These are phyloP conservation scores for Blastocystis sp. DNA, from an alignment of 352 stramenopile species.

Conservation along the genomic window DNA sequence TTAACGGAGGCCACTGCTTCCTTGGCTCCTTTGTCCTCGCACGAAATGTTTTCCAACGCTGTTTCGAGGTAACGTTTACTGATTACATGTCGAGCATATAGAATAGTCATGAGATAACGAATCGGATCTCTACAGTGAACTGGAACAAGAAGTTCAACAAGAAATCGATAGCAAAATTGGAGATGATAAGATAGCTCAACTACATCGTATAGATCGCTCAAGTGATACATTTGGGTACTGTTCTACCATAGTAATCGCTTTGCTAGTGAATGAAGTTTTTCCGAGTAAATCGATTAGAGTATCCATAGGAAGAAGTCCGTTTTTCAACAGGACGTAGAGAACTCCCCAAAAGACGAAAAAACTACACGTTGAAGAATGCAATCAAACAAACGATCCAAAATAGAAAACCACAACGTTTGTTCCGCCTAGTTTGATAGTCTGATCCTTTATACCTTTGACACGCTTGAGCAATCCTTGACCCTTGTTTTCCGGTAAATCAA, in stretches of 20 bases:
- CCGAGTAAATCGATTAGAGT: slow-evolving; percentile 6
- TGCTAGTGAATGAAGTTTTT: background rate
- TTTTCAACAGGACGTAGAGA: background rate
- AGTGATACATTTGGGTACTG: background rate
- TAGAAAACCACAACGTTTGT: slow-evolving; percentile 1
- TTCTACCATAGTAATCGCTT: background rate
- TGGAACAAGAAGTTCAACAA: background rate
- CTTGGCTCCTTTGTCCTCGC: background rate
- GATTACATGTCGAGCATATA: background rate
- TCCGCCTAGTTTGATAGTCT: slow-evolving; percentile 26
- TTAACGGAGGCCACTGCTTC: slow-evolving; percentile 4
- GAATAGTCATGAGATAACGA: slow-evolving; percentile 26
- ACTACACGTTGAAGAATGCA: background rate
- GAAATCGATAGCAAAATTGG: background rate
- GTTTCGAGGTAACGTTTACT: background rate
- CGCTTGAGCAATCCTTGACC: background rate
- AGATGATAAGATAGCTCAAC: slow-evolving; percentile 44
- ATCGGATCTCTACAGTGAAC: slow-evolving; percentile 3
- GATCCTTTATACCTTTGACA: background rate
- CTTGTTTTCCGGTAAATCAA: slow-evolving; percentile 27
- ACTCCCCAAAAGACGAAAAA: slow-evolving; percentile 9
- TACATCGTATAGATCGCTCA: background rate
- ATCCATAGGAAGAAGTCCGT: slow-evolving; percentile 17
- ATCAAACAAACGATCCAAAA: background rate
- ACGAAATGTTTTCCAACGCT: background rate